These are phyloP conservation scores for Calonectria hawksworthii DNA, from an alignment of 2,329 filamentous ascomycete species.

Conservation along the genomic window DNA sequence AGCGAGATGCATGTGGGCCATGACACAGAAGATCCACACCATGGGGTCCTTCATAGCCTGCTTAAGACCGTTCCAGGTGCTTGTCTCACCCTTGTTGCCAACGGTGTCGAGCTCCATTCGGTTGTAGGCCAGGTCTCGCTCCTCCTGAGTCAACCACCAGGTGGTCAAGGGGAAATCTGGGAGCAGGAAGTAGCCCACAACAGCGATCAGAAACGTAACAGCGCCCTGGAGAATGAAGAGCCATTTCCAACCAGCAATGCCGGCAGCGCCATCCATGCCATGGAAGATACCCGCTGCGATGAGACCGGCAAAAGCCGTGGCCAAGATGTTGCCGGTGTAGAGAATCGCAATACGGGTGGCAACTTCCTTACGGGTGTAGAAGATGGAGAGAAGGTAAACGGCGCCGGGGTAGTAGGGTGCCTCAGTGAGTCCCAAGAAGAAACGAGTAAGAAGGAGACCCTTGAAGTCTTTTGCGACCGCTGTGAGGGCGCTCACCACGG, in stretches of 20 bases:
- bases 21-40: conserved; percentile 62
- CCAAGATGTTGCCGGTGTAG: conserved; percentile 56
- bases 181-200: conserved; percentile 43
- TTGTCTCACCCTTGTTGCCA: conserved; percentile 56
- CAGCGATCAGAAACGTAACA: conserved; percentile 44
- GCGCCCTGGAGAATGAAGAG: conserved; percentile 77
- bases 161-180: conserved; percentile 58
- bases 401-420: conserved; percentile 55
- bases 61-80: conserved; percentile 58
- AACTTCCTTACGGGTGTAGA: conserved; percentile 66
- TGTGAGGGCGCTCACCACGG: conserved; percentile 60
- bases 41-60: conserved; percentile 60
- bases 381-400: conserved; percentile 62
- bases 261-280: conserved; percentile 38
- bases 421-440: conserved; percentile 57
- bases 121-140: conserved; percentile 56
- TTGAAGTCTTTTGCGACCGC: conserved; percentile 62
- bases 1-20: conserved; percentile 65
- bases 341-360: conserved; percentile 58
- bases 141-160: conserved; percentile 56
- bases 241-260: conserved; percentile 49
- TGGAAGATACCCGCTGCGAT: conserved; percentile 59
- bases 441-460: conserved; percentile 61
- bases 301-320: conserved; percentile 56
- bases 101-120: conserved; percentile 61